Evolutionary conservation across 1,284 basidiomycete genomes (phyloP).

Genomic region (Phylloporus sp.): DNA sequence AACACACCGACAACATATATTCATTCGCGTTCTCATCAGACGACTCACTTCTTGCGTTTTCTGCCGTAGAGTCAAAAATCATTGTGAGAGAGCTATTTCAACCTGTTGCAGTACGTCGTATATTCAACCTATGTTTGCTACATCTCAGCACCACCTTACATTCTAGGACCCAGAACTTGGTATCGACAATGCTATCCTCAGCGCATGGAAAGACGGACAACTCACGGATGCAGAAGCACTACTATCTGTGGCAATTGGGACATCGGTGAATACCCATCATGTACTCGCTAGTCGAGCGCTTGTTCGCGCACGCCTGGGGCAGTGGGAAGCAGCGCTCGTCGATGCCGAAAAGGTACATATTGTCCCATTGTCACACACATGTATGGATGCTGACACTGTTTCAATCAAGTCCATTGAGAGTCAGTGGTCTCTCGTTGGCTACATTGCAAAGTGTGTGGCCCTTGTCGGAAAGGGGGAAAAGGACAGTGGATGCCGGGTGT

Average conservation of each 20-base stretch:
- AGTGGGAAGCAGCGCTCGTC: slow-evolving; percentile 3
- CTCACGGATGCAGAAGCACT: no score
- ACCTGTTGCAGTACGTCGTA: no score
- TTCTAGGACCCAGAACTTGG: background rate
- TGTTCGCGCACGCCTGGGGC: background rate
- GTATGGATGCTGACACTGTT: no score
- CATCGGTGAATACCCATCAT: background rate
- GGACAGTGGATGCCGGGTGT: no score
- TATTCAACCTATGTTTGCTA: no score
- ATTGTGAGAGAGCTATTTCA: no score
- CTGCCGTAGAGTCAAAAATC: background rate
- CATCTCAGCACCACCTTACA: background rate
- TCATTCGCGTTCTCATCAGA: background rate
- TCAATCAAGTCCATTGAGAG: no score
- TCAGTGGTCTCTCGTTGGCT: no score
- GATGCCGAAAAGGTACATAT: slow-evolving; percentile 9
- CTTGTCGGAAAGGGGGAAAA: no score
- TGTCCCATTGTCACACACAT: background rate
- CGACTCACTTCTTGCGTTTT: background rate
- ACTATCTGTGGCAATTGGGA: background rate
- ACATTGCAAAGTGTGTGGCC: no score
- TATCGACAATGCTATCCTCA: background rate
- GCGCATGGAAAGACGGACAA: background rate
- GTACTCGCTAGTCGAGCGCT: slow-evolving; percentile 13
- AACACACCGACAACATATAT: background rate